Percentiles rank a stretch among this genome's conserved stretches.
Evolutionary conservation across 2,329 filamentous ascomycete species (phyloP).

Genomic region (Exophiala lecanii-corni): DNA sequence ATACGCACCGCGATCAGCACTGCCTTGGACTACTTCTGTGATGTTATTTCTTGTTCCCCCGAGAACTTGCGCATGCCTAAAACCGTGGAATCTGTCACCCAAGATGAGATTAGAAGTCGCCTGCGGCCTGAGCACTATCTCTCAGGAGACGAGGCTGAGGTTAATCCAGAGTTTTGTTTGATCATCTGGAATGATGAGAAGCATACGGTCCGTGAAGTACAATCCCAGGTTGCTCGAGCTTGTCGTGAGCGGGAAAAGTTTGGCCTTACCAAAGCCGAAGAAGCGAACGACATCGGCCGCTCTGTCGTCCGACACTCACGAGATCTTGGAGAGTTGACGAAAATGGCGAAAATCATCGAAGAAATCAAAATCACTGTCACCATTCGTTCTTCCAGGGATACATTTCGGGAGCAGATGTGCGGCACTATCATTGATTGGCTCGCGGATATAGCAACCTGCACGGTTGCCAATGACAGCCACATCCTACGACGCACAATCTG

Average conservation of each 20-base stretch:
- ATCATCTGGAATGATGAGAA: conserved; percentile 98
- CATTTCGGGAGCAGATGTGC: conserved; percentile 97
- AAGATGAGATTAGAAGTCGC: conserved; percentile 76
- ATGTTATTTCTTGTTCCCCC: conserved; percentile 95
- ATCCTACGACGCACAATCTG: conserved; percentile 79
- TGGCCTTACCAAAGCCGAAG: conserved; percentile 71
- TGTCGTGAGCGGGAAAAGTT: conserved; percentile 68
- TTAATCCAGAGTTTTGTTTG: conserved; percentile 72
- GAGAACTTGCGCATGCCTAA: conserved; percentile 88
- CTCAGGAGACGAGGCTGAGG: conserved; percentile 55
- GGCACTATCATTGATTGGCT: conserved; percentile 97
- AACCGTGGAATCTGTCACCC: conserved; percentile 70
- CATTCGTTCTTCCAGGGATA: conserved; percentile 87
- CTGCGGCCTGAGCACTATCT: conserved; percentile 71
- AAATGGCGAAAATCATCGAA: conserved; percentile 80
- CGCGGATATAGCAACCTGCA: conserved; percentile 83
- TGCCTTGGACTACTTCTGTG: conserved; percentile 89
- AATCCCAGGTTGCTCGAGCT: conserved; percentile 82
- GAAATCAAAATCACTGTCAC: conserved; percentile 95
- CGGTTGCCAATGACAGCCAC: conserved; percentile 71
- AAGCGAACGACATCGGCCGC: conserved; percentile 83
- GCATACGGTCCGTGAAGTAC: conserved; percentile 87
- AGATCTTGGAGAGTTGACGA: conserved; percentile 68
- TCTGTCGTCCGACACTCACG: conserved; percentile 74
- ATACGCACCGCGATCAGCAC: conserved; percentile 83